Evolutionary conservation across 805 yeast species (phyloP), one percentile per base, ranked within the genome.

Genomic region (Limtongia smithiae): DNA sequence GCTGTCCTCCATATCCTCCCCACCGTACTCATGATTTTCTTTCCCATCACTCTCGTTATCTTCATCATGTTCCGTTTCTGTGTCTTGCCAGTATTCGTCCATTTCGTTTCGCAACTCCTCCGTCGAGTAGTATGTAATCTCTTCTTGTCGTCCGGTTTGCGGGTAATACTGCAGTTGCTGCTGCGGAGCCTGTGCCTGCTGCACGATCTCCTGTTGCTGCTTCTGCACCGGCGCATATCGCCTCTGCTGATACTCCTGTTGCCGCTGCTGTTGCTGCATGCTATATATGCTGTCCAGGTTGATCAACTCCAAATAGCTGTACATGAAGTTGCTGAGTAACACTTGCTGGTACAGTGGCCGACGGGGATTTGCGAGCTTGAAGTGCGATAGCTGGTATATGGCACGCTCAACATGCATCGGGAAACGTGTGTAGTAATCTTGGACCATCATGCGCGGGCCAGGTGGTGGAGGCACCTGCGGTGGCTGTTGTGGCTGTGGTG

Each of bases 351-450:
- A 76, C 54, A 93, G 70, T 25, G 94, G 93, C 51, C 97, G 73
- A 63, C 88, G 85, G 1, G 97, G 91, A 67, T 93, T 95, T 22
- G 97, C 96, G 57, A 93, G 74, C 66, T 93, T 93, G 65, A 93
- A 71, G 68, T 93, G 98, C 45, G 96, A 85, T 48, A 93, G 73
- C 48, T 98, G 73, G 67, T 93, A 93, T 44, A 93, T 85, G 0
- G 98, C 98, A 35, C 98, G 76, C 67, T 93, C 98, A 37, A 93
- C 95, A 66, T 91, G 96, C 39, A 93, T 81, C 0, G 97, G 97
- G 66, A 86, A 85, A 55, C 98, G 73, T 61, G 50, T 35, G 38
- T 58, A 60, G 36, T 54, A 56, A 31, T 46, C 58, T 25, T 40
- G 22, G 18, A 35, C 31, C 12, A 28, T 12, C 12, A 28, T 8